Percentiles rank a stretch among this genome's conserved stretches.
phyloP scores from a whole-genome alignment of 1,139 yeast species.

The Geotrichum australiense region DNA sequence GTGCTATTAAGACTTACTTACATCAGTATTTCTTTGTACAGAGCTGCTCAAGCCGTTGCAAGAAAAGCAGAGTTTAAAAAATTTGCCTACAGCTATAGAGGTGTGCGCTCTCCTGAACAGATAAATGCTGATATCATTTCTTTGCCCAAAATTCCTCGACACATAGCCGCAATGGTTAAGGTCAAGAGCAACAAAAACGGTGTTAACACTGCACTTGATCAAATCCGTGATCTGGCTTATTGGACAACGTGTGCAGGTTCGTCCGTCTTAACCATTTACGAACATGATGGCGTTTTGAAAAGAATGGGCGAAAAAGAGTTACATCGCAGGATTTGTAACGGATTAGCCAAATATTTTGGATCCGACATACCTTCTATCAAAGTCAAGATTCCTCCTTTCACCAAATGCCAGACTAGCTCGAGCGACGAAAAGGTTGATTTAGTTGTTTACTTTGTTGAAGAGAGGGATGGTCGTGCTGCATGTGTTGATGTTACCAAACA shows the following conservation, averaged over 20 bases:
- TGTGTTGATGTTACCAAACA: conserved; percentile 83
- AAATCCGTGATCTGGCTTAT: conserved; percentile 68
- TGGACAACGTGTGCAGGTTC: conserved; percentile 90
- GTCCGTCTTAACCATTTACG: conserved; percentile 65
- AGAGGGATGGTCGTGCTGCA: conserved; percentile 83
- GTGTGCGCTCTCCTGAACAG: conserved; percentile 64
- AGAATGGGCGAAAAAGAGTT: conserved; percentile 43
- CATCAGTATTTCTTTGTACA: not conserved
- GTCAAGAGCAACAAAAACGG: conserved; percentile 51
- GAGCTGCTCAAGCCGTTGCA: not conserved
- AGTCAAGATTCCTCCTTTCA: conserved; percentile 13
- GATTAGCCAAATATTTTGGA: conserved; percentile 70
- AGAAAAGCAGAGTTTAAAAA: not conserved
- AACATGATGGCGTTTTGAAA: conserved; percentile 64
- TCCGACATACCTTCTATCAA: conserved; percentile 49
- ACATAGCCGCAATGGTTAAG: conserved; percentile 66
- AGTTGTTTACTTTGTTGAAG: conserved; percentile 58
- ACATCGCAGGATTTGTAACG: conserved; percentile 51
- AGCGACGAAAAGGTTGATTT: conserved; percentile 37
- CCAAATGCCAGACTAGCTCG: conserved; percentile 26
- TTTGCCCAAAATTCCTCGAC: conserved; percentile 68
- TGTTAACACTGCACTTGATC: conserved; percentile 68
- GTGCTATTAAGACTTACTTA: not conserved
- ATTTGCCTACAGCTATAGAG: conserved; percentile 66
- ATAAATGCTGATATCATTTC: conserved; percentile 76